Conservation (phyloP, 2,329 filamentous ascomycete species). For the Colletotrichum lini region DNA sequence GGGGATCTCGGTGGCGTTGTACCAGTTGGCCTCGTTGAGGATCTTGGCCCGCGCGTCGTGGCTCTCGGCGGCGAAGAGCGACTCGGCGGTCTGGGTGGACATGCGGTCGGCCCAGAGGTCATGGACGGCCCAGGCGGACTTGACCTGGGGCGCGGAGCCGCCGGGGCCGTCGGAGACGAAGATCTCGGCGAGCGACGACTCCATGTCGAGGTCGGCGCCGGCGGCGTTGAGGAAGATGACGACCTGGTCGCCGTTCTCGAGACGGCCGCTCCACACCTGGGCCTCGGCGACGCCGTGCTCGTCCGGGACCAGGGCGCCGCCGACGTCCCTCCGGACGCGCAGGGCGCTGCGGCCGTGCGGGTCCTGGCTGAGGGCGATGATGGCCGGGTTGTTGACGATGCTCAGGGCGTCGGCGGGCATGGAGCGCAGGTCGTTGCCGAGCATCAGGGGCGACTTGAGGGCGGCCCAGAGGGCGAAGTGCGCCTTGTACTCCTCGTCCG, state of each 20-base stretch:
- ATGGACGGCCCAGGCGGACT: conserved; percentile 44
- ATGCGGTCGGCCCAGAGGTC: conserved; percentile 45
- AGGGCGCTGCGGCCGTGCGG: conserved; percentile 48
- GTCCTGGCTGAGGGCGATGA: conserved; percentile 54
- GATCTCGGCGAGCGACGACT: conserved; percentile 43
- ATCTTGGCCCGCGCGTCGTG: conserved; percentile 26
- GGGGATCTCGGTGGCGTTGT: conserved; percentile 43
- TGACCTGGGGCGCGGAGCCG: conserved; percentile 43
- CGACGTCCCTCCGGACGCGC: conserved; percentile 49
- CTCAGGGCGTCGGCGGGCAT: conserved; percentile 42
- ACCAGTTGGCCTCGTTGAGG: conserved; percentile 40
- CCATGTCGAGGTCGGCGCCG: conserved; percentile 41
- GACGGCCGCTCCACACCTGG: conserved; percentile 49
- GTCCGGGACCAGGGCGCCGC: conserved; percentile 52
- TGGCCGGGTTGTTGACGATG: conserved; percentile 46
- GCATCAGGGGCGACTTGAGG: conserved; percentile 61
- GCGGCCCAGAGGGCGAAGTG: conserved; percentile 64
- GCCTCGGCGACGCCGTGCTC: conserved; percentile 46
- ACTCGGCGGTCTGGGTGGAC: conserved; percentile 36
- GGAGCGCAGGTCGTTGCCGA: conserved; percentile 56
- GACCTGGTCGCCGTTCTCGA: conserved; percentile 44
- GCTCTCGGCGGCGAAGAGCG: conserved; percentile 35
- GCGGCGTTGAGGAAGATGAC: conserved; percentile 42
- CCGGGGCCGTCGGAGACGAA: conserved; percentile 45
- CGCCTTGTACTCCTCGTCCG: conserved; percentile 56